Evolutionary conservation across 768 basidiomycete species (phyloP).

Genomic region (Thelephora ganbajun): DNA sequence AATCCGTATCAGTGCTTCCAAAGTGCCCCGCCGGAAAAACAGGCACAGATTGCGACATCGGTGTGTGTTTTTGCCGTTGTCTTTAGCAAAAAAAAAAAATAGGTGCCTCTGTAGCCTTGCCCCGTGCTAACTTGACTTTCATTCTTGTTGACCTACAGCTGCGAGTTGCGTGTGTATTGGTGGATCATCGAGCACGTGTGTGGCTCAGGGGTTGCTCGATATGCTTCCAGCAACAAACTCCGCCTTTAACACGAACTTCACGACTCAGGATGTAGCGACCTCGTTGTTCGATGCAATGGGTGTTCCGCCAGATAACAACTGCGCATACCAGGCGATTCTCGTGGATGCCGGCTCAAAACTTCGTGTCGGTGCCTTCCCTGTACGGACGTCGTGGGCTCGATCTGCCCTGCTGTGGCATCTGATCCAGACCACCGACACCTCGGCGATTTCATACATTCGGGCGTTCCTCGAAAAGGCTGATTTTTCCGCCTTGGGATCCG

Average conservation of each 20-base stretch:
- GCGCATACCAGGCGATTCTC: conserved; percentile 37
- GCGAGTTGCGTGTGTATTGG: conserved; percentile 30
- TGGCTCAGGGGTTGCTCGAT: conserved; percentile 38
- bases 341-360: conserved; percentile 39
- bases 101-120: too few relatives aligned
- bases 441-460: conserved; percentile 25
- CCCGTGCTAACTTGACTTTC: conserved; percentile 32
- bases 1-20: conserved; percentile 7
- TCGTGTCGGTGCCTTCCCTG: conserved; percentile 24
- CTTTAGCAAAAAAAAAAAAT: not conserved
- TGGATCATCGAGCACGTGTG: conserved; percentile 20
- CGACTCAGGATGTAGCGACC: conserved; percentile 26
- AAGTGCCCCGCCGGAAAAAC: conserved; percentile 29
- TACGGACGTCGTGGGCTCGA: conserved; percentile 44
- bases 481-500: conserved; percentile 29
- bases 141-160: too few relatives aligned
- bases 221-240: conserved; percentile 36
- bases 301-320: conserved; percentile 26
- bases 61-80: conserved; percentile 21
- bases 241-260: conserved; percentile 32
- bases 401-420: conserved; percentile 47
- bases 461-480: conserved; percentile 32
- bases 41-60: conserved; percentile 40
- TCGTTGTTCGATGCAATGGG: conserved; percentile 39
- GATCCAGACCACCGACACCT: conserved; percentile 33